phyloP scores from a whole-genome alignment of 345 rosid species.

The Cardamine chenopodiifolia region DNA sequence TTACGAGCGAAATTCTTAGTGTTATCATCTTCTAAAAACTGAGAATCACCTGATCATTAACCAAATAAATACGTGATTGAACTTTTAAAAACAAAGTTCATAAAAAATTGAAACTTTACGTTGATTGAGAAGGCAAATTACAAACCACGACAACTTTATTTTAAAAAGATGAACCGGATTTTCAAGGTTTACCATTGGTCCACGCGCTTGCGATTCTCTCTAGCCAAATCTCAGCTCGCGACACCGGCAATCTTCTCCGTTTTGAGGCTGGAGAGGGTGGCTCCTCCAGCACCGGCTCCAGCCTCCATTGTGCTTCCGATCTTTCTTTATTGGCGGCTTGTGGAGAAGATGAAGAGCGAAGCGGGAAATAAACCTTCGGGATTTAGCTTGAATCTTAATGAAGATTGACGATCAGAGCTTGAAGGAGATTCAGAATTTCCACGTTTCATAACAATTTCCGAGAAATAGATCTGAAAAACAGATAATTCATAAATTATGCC shows the following conservation, averaged over 20 bases:
- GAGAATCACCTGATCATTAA: neutral
- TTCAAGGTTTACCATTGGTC: too few species aligned
- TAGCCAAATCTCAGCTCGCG: too few species aligned
- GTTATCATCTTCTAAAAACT: neutral
- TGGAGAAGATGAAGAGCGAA: too few species aligned
- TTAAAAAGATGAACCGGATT: too few species aligned
- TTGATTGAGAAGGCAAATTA: neutral
- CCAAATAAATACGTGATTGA: too few species aligned
- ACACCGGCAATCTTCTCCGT: too few species aligned
- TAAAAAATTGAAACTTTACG: neutral
- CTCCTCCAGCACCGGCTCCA: too few species aligned
- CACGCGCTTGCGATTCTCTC: too few species aligned
- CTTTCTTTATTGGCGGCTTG: too few species aligned
- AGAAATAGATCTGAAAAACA: neutral
- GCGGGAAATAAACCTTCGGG: slow-evolving; percentile 7
- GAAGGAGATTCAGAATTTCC: neutral
- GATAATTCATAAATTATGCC: too few species aligned
- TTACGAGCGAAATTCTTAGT: neutral
- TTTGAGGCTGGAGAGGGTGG: too few species aligned
- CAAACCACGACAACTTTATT: neutral
- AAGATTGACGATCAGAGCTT: neutral
- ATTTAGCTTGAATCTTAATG: neutral
- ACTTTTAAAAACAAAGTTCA: neutral
- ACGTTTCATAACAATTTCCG: neutral
- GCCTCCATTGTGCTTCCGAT: too few species aligned